phyloP scores from a whole-genome alignment of 805 yeast species.

The Candida cerambycidarum region DNA sequence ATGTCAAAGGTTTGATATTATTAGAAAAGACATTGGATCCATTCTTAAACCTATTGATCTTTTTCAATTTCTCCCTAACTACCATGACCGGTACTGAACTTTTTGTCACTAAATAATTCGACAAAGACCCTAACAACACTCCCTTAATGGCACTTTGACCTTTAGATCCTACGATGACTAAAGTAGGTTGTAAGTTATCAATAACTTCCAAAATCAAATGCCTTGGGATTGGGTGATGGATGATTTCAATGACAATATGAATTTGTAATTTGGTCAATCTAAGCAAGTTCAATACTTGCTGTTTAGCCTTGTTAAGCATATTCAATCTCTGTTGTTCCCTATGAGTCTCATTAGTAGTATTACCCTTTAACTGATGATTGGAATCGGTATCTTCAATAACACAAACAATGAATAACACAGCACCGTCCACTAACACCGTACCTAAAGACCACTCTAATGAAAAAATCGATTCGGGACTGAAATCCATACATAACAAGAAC shows the following conservation, averaged over 20 bases:
- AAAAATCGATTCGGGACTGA: slow-evolving; percentile 77
- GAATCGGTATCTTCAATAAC: slow-evolving; percentile 50
- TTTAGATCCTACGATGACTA: slow-evolving; percentile 74
- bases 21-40: slow-evolving; percentile 53
- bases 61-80: slow-evolving; percentile 69
- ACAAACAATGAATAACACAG: slow-evolving; percentile 71
- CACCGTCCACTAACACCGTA: slow-evolving; percentile 77
- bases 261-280: slow-evolving; percentile 69
- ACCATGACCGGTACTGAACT: slow-evolving; percentile 80
- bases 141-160: slow-evolving; percentile 74
- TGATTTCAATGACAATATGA: slow-evolving; percentile 69
- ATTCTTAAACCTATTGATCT: slow-evolving; percentile 55
- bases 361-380: slow-evolving; percentile 43
- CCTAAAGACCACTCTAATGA: slow-evolving; percentile 91
- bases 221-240: slow-evolving; percentile 74
- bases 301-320: slow-evolving; percentile 44
- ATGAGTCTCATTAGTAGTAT: slow-evolving; percentile 32
- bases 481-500: slow-evolving; percentile 76
- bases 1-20: slow-evolving; percentile 52
- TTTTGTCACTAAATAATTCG: slow-evolving; percentile 70
- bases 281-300: slow-evolving; percentile 48
- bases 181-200: slow-evolving; percentile 68
- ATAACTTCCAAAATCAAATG: slow-evolving; percentile 69
- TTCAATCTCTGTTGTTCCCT: slow-evolving; percentile 38
- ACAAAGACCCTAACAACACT: slow-evolving; percentile 68